A percentile compares a stretch with the other conserved stretches of the same genome.
Conservation (phyloP, 2,329 filamentous ascomycete genomes). For the Aspergillus arachidicola region DNA sequence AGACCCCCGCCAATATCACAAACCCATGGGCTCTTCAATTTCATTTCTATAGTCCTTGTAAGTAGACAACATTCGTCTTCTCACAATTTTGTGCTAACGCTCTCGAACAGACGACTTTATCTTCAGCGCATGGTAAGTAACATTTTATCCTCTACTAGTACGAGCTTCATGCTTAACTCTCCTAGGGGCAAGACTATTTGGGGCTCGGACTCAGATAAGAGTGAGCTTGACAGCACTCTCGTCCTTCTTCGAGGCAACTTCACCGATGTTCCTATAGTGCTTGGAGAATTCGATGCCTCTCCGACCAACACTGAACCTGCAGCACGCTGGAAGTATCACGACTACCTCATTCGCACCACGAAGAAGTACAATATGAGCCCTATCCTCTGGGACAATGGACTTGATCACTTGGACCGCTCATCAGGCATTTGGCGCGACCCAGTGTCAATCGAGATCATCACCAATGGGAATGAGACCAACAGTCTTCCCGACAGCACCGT, state of each 20-base stretch:
- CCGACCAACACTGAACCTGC: constrained; percentile 56
- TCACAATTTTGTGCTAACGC: constrained; percentile 3
- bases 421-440: constrained; percentile 55
- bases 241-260: constrained; percentile 57
- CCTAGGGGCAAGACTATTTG: constrained; percentile 63
- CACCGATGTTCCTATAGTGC: constrained; percentile 56
- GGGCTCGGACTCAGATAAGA: constrained; percentile 59
- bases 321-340: constrained; percentile 61
- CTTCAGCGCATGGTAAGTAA: constrained; percentile 30
- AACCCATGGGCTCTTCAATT: constrained; percentile 64
- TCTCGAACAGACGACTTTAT: constrained; percentile 30
- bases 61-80: constrained; percentile 3
- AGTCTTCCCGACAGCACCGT: constrained; percentile 56
- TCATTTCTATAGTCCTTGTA: constrained; percentile 59
- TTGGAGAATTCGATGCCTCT: constrained; percentile 61
- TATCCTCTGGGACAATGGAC: constrained; percentile 63
- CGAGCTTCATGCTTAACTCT: constrained; percentile 41
- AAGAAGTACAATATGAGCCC: constrained; percentile 53
- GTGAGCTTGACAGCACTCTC: constrained; percentile 53
- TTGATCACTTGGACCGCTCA: constrained; percentile 57
- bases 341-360: constrained; percentile 55
- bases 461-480: constrained; percentile 52
- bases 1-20: constrained; percentile 50
- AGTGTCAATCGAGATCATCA: constrained; percentile 51
- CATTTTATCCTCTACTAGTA: constrained; percentile 1